Conservation (phyloP, 768 basidiomycete genomes). For the Lactarius tabidus region DNA sequence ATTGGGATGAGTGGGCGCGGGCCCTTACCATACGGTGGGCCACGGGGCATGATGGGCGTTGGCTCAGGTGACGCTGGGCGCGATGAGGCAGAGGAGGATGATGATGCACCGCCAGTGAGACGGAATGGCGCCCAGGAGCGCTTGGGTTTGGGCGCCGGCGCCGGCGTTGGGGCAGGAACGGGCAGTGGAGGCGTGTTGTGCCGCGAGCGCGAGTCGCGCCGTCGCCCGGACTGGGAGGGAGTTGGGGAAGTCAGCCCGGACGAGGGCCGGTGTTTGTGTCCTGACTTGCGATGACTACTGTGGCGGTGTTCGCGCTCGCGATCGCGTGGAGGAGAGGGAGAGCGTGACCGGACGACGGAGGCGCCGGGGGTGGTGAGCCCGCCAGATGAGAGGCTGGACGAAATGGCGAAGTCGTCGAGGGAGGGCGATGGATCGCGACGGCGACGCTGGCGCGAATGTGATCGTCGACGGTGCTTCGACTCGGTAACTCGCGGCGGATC, state of each 20-base stretch:
- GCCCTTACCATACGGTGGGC: not conserved
- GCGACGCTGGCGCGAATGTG: constrained; percentile 7
- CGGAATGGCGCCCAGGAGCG: constrained; percentile 19
- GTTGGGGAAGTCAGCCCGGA: constrained; percentile 23
- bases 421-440: constrained; percentile 3
- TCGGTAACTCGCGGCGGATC: constrained; percentile 10
- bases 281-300: constrained; percentile 11
- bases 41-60: constrained; percentile 2
- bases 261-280: constrained; percentile 12
- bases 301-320: constrained; percentile 5
- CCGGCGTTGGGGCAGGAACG: not conserved
- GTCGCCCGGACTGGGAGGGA: constrained; percentile 13
- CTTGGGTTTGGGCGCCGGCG: constrained; percentile 2
- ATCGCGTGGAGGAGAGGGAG: constrained; percentile 8
- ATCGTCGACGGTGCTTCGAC: constrained; percentile 5
- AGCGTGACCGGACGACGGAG: constrained; percentile 15
- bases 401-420: constrained; percentile 22
- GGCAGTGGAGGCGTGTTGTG: constrained; percentile 11
- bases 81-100: not conserved
- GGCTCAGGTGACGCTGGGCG: constrained; percentile 10
- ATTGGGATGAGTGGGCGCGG: constrained; percentile 1
- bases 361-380: constrained; percentile 23
- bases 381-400: constrained; percentile 20
- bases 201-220: not conserved
- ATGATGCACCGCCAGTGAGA: constrained; percentile 10